Evolutionary conservation across 1,284 basidiomycete genomes (phyloP).

Genomic region (Trametes pubescens): DNA sequence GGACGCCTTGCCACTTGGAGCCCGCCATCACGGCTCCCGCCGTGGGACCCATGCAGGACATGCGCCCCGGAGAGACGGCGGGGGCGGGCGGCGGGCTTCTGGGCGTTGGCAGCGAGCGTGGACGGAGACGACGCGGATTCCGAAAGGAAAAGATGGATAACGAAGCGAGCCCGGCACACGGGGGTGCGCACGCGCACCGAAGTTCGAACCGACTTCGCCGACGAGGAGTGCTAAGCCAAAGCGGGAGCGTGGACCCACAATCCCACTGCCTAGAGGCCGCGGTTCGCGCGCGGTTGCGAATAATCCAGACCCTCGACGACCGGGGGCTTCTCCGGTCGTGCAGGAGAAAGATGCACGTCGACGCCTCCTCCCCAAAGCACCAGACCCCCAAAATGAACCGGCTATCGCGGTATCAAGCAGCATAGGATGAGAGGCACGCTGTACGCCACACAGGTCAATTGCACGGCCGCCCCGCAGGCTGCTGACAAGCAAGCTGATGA

Average conservation of each 20-base stretch:
- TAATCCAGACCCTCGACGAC: conserved; percentile 1
- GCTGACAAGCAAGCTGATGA: background rate
- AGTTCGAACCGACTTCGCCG: background rate
- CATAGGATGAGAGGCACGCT: no score
- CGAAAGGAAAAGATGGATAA: background rate
- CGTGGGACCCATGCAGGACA: background rate
- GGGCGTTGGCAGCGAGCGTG: background rate
- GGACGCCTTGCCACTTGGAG: background rate
- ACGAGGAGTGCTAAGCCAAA: conserved; percentile 1
- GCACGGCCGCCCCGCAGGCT: background rate
- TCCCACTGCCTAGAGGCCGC: background rate
- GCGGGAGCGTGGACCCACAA: conserved; percentile 21
- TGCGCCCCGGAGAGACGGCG: background rate
- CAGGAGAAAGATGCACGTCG: conserved; percentile 22
- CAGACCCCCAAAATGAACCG: conserved; percentile 2
- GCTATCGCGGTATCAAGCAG: background rate
- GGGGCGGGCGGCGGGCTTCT: background rate
- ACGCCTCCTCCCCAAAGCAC: background rate
- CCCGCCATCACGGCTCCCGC: background rate
- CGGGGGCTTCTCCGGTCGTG: conserved; percentile 23
- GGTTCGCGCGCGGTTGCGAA: background rate
- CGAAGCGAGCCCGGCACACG: background rate
- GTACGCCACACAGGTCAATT: no score
- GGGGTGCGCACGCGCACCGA: background rate
- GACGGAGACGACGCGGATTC: conserved; percentile 13